Percentiles rank a stretch among this genome's conserved stretches.
Evolutionary conservation across 768 basidiomycete genomes (phyloP).

Genomic region (Imleria badia): DNA sequence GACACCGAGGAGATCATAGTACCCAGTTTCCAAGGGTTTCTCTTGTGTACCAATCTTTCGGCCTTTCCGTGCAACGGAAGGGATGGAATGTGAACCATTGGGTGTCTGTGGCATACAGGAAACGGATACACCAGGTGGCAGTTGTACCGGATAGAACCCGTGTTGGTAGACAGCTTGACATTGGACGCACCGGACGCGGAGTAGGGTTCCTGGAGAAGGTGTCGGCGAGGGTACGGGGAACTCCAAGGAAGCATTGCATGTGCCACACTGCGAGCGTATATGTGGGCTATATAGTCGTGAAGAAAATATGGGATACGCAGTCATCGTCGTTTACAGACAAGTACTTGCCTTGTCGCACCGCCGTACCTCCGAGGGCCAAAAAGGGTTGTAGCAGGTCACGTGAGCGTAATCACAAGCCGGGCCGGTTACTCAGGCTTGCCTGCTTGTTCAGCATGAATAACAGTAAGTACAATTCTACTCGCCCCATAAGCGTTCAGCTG

Average conservation of each 20-base stretch:
- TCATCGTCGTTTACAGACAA: conserved; percentile 38
- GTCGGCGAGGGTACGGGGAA: conserved; percentile 63
- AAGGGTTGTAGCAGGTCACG: conserved; percentile 18
- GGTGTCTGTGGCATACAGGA: conserved; percentile 14
- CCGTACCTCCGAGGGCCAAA: not conserved
- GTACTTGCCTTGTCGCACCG: not conserved
- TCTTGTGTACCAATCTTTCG: conserved; percentile 90
- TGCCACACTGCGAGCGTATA: conserved; percentile 58
- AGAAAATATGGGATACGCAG: conserved; percentile 48
- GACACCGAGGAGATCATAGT: conserved; percentile 84
- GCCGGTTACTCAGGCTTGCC: no score
- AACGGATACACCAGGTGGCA: conserved; percentile 34
- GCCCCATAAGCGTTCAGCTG: no score
- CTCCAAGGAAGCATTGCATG: conserved; percentile 58
- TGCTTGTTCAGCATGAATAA: no score
- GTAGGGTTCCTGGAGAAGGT: conserved; percentile 55
- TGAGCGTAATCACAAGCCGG: no score
- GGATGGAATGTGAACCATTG: conserved; percentile 21
- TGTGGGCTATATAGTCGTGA: conserved; percentile 71
- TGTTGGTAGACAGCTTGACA: conserved; percentile 63
- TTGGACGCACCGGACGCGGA: conserved; percentile 68
- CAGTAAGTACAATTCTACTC: no score
- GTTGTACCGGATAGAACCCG: conserved; percentile 66
- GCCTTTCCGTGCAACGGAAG: conserved; percentile 41
- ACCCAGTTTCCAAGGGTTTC: conserved; percentile 83